Evolutionary conservation across 169 alveolate genomes (phyloP), one percentile per base, ranked within the genome.

Genomic region (Plasmodium inui): DNA sequence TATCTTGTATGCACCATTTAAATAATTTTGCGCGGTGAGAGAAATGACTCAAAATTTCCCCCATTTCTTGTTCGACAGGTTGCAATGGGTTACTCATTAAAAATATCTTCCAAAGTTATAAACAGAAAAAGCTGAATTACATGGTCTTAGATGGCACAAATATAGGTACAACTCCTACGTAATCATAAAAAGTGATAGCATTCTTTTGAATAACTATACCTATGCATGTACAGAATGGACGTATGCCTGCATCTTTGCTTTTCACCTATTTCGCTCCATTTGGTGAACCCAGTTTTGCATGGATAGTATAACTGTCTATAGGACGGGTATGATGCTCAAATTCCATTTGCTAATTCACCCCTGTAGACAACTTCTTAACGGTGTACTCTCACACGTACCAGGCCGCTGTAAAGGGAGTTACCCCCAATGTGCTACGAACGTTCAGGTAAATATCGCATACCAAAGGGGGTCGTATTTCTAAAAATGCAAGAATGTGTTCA

Each of bases 141-240:
- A 88, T 88, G 53, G 82, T 88, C 2, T 79, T 88, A 79, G 94
- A 88, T 14, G 94, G 94, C 34, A 88, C 94, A 55, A 88, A 88
- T 88, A 79, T 88, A 88, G 94, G 94, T 88, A 88, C 41, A 30
- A 32, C 61, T 9, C 14, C 30, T 73, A 73, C 83, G 32, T 76
- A 30, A 76, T 76, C 9, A 37, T 76, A 37, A 37, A 39, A 44
- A 37, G 28, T 41, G 26, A 10, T 30, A 41, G 32, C n/a, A 17
- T 28, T 22, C 76, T 67, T 67, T 67, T 67, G 30, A 67, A 67
- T 67, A 67, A 19, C 6, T 67, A 67, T 22, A 26, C 76, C 39
- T 67, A 67, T 67, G n/a, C 76, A 67, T 67, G 37, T 67, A 67
- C 76, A 67, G 22, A 67, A 67, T 67, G 37, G 1, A 67, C 76